Evolutionary conservation across 2,329 filamentous ascomycete species (phyloP), one percentile per base, ranked within the genome.

Genomic region (Aspergillus oerlinghausenensis): DNA sequence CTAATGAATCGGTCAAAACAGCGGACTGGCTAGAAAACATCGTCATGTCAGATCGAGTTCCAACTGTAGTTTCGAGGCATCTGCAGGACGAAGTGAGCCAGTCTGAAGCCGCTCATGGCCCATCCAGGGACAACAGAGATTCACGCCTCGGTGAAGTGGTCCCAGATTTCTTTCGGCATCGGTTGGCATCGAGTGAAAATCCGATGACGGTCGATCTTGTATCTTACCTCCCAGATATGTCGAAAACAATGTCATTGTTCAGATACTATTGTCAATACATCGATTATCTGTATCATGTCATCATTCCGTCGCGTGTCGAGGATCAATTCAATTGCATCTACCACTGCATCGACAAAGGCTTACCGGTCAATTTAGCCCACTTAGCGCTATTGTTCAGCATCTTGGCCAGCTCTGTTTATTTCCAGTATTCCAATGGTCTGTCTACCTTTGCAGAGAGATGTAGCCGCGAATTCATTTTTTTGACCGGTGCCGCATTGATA

Each of bases 381-480:
- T 23, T 72, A n/a, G 69, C 72, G 3, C 61, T 76, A 0, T 21
- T 75, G 2, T 69, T 75, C 40, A 67, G 66, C 51, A 69, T 76
- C 21, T 54, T 71, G 19, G 69, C 74, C 9, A 64, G 67, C 2
- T 60, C 72, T 7, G 35, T 67, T 2, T 71, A 64, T 50, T 62
- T 70, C 19, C 62, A 68, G 35, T 55, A 61, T 1, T 55, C 66
- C 1, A 60, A 57, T 6, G 60, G 68, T 14, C 58, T 65, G 0
- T 55, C 66, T 1, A 50, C 58, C 1, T 40, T 63, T 29, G 65
- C 65, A 11, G 65, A 67, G 8, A 52, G 49, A 1, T 60, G 63
- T 26, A 68, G 68, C 49, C 60, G 61, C 4, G 70, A 73, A 25
- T 64, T 62, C 6, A 63, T 60, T 2, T 71, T 67, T 23, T 53